A percentile compares a stretch with the other conserved stretches of the same genome.
phyloP scores from a whole-genome alignment of 73 alveolate species.

The Tetrahymena borealis region DNA sequence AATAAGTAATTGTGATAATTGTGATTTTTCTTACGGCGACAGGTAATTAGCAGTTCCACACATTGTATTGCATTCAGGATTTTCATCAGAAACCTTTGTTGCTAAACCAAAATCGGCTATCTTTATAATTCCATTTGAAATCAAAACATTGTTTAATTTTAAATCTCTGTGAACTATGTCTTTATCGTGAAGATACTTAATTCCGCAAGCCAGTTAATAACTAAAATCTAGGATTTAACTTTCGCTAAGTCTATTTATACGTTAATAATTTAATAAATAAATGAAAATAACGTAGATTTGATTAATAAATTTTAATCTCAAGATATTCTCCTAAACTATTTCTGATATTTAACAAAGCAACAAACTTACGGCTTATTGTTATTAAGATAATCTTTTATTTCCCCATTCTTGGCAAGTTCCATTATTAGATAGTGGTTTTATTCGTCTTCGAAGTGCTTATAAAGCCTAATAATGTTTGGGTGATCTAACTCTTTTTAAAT shows the following conservation, averaged over 20 bases:
- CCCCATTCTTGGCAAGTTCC: conserved; percentile 26
- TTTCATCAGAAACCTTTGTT: conserved; percentile 77
- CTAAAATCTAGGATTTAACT: conserved; percentile 20
- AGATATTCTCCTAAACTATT: too few species aligned
- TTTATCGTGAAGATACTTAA: conserved; percentile 27
- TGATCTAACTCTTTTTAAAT: conserved; percentile 16
- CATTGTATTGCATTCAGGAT: conserved; percentile 84
- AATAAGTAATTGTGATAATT: too few species aligned
- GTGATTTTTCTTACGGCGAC: conserved; percentile 71
- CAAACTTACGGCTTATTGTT: background rate
- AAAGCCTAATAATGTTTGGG: background rate
- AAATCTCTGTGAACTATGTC: conserved; percentile 83
- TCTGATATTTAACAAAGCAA: too few species aligned
- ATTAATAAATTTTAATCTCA: too few species aligned
- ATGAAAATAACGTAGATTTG: background rate
- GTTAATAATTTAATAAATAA: background rate
- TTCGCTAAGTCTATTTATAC: conserved; percentile 1
- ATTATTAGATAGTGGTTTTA: conserved; percentile 14
- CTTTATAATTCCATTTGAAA: conserved; percentile 71
- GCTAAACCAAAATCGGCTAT: conserved; percentile 95
- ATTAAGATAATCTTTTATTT: background rate
- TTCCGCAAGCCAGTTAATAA: conserved; percentile 26
- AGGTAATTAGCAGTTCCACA: conserved; percentile 96
- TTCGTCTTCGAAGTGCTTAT: conserved; percentile 12
- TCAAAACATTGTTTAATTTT: conserved; percentile 83